Percentiles rank a stretch among this genome's conserved stretches.
These are phyloP conservation scores for Pseudogymnoascus sp. DNA, from an alignment of 2,329 filamentous ascomycete genomes.

Conservation along the genomic window DNA sequence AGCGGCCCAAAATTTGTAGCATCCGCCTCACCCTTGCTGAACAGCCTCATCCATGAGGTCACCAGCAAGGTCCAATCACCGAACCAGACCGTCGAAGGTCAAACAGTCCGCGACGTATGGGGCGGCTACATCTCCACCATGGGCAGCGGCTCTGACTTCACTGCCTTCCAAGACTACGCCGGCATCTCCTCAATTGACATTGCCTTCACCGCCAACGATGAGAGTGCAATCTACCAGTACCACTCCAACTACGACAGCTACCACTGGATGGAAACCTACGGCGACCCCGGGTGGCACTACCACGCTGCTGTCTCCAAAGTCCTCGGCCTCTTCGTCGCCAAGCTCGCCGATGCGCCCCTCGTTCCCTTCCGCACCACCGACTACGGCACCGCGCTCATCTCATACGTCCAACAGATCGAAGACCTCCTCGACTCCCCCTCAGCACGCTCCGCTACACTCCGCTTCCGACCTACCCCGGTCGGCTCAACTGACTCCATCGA, in stretches of 20 bases:
- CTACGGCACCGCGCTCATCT: conserved; percentile 28
- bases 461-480: background rate
- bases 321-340: conserved; percentile 40
- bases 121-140: conserved; percentile 45
- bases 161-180: conserved; percentile 53
- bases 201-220: conserved; percentile 37
- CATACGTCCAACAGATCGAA: conserved; percentile 26
- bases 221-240: conserved; percentile 58
- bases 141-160: conserved; percentile 60
- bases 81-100: conserved; percentile 31
- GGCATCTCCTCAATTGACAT: conserved; percentile 47
- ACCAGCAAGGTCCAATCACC: conserved; percentile 39
- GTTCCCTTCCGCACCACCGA: conserved; percentile 43
- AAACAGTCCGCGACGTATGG: conserved; percentile 39
- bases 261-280: conserved; percentile 73
- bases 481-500: background rate
- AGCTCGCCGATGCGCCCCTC: conserved; percentile 41
- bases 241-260: conserved; percentile 80
- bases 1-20: conserved; percentile 47
- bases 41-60: conserved; percentile 50
- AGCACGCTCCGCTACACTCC: conserved; percentile 2
- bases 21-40: conserved; percentile 53
- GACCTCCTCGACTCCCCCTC: conserved; percentile 23
- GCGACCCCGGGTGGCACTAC: conserved; percentile 56
- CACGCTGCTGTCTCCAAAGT: conserved; percentile 50